Conservation (phyloP, 768 basidiomycete species). For the Lepiota venenata region DNA sequence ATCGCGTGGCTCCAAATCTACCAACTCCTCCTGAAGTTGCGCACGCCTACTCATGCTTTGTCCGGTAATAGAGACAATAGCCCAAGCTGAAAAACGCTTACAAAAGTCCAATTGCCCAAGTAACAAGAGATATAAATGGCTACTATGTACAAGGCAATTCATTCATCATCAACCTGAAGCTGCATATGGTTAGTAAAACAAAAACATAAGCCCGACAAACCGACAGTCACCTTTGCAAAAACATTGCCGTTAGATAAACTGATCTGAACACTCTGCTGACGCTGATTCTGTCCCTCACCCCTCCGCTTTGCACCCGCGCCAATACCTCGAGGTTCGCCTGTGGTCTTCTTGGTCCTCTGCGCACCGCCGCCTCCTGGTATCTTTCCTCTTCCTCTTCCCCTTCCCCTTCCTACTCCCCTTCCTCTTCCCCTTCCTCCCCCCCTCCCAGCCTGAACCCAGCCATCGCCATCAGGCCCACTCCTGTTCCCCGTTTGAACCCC, state of each 20-base stretch:
- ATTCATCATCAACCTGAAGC: conserved; percentile 8
- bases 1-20: no score
- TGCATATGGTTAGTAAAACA: background rate
- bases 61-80: no score
- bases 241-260: background rate
- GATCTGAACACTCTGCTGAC: background rate
- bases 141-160: background rate
- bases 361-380: background rate
- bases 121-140: background rate
- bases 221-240: conserved; percentile 5
- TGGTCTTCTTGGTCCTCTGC: background rate
- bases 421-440: background rate
- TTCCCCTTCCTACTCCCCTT: background rate
- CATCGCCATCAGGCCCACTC: background rate
- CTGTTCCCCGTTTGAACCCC: background rate
- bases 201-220: background rate
- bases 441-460: conserved; percentile 4
- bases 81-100: background rate
- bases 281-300: background rate
- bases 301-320: background rate
- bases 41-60: no score
- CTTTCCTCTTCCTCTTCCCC: background rate
- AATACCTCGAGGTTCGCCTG: background rate
- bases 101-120: background rate
- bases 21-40: no score